phyloP scores from a whole-genome alignment of 441 rosid species.

The Adansonia grandidieri region DNA sequence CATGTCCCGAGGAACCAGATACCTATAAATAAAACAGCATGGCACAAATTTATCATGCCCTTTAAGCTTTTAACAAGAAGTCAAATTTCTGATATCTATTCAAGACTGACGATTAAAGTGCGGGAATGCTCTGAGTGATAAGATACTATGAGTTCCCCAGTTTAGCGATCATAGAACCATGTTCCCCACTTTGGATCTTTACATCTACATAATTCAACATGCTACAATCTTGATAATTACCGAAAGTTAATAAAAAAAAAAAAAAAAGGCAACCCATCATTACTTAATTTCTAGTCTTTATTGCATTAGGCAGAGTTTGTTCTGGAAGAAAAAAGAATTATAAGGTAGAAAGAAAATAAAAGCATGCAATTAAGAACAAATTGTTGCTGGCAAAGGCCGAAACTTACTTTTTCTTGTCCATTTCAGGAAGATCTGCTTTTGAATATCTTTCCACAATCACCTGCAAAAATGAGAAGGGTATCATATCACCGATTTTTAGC shows the following conservation, averaged over 20 bases:
- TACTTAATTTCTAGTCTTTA: neutral
- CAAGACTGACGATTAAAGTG: neutral
- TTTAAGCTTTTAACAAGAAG: neutral
- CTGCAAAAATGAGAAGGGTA: conserved; percentile 36
- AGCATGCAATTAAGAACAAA: conserved; percentile 17
- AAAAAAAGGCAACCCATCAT: neutral
- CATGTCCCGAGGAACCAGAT: conserved; percentile 85
- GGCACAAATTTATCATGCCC: neutral
- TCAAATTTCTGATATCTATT: neutral
- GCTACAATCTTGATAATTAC: neutral
- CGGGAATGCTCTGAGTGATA: neutral
- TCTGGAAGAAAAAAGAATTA: neutral
- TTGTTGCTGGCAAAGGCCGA: conserved; percentile 2
- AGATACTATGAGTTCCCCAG: neutral
- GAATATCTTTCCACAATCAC: conserved; percentile 81
- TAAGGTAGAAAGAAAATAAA: neutral
- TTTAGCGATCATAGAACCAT: neutral
- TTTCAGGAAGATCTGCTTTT: conserved; percentile 74
- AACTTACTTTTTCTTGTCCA: conserved; percentile 86
- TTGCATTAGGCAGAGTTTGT: neutral
- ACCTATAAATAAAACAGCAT: conserved; percentile 42
- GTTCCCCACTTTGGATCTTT: neutral
- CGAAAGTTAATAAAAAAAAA: too few species aligned
- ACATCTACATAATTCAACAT: neutral
- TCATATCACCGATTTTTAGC: neutral